Conservation (phyloP, 139 green algal species). For the Pycnococcus provasolii region DNA sequence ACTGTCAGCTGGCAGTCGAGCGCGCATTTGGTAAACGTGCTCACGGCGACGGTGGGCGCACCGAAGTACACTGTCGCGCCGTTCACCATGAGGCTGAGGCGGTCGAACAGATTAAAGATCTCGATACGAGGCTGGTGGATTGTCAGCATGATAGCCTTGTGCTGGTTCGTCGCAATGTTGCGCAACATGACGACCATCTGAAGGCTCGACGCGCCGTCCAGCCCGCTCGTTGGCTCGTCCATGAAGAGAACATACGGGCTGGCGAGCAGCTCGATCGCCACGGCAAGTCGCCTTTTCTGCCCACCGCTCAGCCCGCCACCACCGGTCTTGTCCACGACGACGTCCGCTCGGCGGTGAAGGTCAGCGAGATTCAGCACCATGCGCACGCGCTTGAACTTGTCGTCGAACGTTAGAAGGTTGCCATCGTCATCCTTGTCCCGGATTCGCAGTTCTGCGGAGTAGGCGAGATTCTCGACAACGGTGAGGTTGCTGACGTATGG, state of each 20-base stretch:
- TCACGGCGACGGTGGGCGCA: too few species aligned
- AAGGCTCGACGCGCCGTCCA: constrained; percentile 51
- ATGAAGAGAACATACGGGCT: constrained; percentile 67
- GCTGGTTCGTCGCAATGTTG: constrained; percentile 6
- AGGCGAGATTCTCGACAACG: constrained; percentile 11
- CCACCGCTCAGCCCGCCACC: constrained; percentile 35
- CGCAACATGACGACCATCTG: constrained; percentile 42
- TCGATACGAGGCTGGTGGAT: constrained; percentile 71
- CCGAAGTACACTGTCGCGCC: constrained; percentile 22
- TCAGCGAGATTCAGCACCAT: too few species aligned
- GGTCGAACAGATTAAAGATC: constrained; percentile 67
- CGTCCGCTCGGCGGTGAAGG: too few species aligned
- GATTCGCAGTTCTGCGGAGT: constrained; percentile 8
- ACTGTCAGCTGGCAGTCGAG: too few species aligned
- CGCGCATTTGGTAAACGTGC: too few species aligned
- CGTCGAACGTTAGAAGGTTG: too few species aligned
- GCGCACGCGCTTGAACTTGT: too few species aligned
- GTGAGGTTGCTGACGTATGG: neutral
- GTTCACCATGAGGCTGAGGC: constrained; percentile 57
- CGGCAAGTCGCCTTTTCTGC: constrained; percentile 57
- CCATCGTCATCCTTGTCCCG: neutral
- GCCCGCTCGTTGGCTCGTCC: constrained; percentile 68
- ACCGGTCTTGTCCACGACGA: too few species aligned
- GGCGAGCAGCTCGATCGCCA: constrained; percentile 61
- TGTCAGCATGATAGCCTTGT: constrained; percentile 30